A percentile compares a stretch with the other conserved stretches of the same genome.
Evolutionary conservation across 306 rosid genomes (phyloP).

Genomic region (Sicyos baderoa): DNA sequence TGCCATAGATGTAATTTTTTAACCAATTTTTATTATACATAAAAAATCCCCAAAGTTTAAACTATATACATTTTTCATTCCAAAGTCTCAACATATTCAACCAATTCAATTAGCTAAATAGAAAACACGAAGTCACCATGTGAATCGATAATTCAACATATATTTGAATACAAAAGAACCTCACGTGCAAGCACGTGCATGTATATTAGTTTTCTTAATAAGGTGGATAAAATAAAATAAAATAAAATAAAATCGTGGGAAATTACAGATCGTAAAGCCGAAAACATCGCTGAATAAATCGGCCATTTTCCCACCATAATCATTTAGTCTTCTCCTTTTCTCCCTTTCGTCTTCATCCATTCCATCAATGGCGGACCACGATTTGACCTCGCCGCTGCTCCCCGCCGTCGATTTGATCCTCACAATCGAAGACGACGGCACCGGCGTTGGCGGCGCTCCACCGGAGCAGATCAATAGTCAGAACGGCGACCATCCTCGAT

Average conservation of each 20-base stretch:
- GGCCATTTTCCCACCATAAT: not conserved
- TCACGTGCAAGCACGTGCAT: constrained; percentile 8
- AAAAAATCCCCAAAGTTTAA: no score
- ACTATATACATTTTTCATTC: no score
- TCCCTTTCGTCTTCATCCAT: no score
- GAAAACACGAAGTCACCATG: no score
- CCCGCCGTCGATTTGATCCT: constrained; percentile 37
- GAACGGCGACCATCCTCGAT: constrained; percentile 3
- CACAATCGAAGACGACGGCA: constrained; percentile 22
- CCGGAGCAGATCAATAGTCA: constrained; percentile 5
- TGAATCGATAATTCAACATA: no score
- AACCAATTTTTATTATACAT: no score
- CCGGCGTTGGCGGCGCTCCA: not conserved
- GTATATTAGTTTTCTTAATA: not conserved
- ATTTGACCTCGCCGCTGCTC: constrained; percentile 51
- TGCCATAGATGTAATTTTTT: no score
- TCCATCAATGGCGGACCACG: constrained; percentile 48
- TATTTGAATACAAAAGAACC: not conserved
- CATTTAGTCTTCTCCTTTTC: not conserved
- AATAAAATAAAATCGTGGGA: not conserved
- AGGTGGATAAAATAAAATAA: not conserved
- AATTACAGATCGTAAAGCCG: not conserved
- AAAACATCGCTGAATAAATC: not conserved
- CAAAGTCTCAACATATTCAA: no score
- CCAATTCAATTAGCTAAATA: no score